Evolutionary conservation across 495 filamentous ascomycete genomes (phyloP), one percentile per base, ranked within the genome.

Genomic region (Aspergillus funiculosus): DNA sequence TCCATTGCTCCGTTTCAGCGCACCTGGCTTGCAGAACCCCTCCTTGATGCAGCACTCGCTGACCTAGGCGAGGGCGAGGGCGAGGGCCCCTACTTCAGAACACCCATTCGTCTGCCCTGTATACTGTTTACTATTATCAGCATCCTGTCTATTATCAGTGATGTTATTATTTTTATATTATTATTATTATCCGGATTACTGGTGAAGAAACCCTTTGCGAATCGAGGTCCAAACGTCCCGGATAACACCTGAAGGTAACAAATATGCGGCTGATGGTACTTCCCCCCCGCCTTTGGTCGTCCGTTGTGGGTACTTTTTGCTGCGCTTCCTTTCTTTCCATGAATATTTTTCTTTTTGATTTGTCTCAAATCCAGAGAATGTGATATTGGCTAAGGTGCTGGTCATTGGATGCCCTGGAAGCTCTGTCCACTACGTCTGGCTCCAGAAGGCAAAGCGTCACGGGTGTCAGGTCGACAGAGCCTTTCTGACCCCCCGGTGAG

Each of bases 351-450:
- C 18, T 13, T 31, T 47, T 47, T 47, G 22, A 39, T 47, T 39
- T 30, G 27, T 26, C 32, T 24, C 34, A 48, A 34, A 19, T 44
- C 20, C 26, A 36, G 24, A 19, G 43, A 31, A 39, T 27, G 18
- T 31, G 34, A 32, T 25, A 45, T 26, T 19, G 25, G 36, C 38
- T 39, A 22, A 39, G 24, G 34, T 39, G 39, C 7, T 40, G 39
- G 19, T 44, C 51, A 53, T 53, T 53, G 45, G 51, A 24, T 48
- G 51, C 51, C 51, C 27, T 36, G 29, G 19, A 49, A 45, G 45
- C 40, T 53, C 49, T 29, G 24, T 41, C 35, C 15, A 34, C 36
- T 17, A 21, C 38, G 15, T 43, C 46, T 49, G 43, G 43, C 5
- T n/a, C 17, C 18, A 39, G 19, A n/a, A 24, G 29, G 37, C 20